phyloP scores from a whole-genome alignment of 495 filamentous ascomycete species.

The Daldinia caldariorum region DNA sequence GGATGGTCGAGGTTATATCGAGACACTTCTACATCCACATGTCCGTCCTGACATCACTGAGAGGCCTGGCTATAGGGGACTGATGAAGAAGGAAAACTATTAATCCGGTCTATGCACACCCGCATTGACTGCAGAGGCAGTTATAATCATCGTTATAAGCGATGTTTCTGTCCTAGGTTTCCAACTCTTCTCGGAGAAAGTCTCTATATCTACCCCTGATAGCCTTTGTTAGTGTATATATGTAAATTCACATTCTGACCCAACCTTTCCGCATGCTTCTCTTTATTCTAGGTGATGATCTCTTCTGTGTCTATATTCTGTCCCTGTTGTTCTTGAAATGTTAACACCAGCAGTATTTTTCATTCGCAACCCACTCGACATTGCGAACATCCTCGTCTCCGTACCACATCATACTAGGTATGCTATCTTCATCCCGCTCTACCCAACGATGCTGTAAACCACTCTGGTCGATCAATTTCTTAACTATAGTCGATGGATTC shows the following conservation, averaged over 20 bases:
- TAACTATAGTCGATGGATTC: slow-evolving; percentile 57
- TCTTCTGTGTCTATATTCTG: background rate
- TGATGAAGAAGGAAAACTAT: background rate
- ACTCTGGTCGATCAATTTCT: slow-evolving; percentile 51
- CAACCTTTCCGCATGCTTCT: background rate
- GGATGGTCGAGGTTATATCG: background rate
- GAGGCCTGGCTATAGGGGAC: background rate
- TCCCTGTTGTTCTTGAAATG: background rate
- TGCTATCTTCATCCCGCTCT: slow-evolving; percentile 60
- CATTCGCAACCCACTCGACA: slow-evolving; percentile 87
- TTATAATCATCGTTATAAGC: background rate
- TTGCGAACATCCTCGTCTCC: slow-evolving; percentile 57
- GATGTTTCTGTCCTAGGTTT: background rate
- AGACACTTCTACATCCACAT: background rate
- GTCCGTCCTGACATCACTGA: background rate
- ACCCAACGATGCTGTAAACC: slow-evolving; percentile 55
- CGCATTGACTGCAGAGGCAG: background rate
- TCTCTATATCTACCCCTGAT: slow-evolving; percentile 2
- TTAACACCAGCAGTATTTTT: slow-evolving; percentile 96
- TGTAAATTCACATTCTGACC: background rate
- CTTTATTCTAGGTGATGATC: background rate
- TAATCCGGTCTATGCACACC: background rate
- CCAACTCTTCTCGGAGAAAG: background rate
- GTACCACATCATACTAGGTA: slow-evolving; percentile 65
- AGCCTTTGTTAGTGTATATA: background rate